These are phyloP conservation scores for Ganoderma lingzhi DNA, from an alignment of 1,284 basidiomycete genomes.

Conservation along the genomic window DNA sequence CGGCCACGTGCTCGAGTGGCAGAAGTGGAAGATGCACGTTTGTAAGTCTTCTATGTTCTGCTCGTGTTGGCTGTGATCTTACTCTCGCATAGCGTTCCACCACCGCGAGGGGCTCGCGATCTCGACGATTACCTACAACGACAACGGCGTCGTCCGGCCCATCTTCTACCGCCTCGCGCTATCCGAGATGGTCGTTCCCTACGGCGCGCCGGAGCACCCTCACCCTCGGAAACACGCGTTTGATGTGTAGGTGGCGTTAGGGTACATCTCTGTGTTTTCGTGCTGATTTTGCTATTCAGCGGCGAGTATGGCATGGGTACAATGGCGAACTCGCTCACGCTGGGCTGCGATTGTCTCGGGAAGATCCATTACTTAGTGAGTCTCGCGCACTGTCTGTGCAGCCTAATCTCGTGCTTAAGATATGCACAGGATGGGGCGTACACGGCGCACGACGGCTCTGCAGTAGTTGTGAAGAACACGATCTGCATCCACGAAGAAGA, in stretches of 20 bases:
- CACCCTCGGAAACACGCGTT: conserved; percentile 88
- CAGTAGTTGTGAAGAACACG: conserved; percentile 80
- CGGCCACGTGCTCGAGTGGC: conserved; percentile 88
- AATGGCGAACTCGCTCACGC: conserved; percentile 84
- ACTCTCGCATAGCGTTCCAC: conserved; percentile 60
- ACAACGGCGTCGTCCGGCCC: conserved; percentile 79
- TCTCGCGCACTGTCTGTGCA: too few relatives aligned
- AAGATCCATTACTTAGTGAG: conserved; percentile 83
- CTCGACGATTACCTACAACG: conserved; percentile 88
- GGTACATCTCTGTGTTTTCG: too few relatives aligned
- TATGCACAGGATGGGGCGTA: conserved; percentile 81
- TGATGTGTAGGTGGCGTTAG: conserved; percentile 78
- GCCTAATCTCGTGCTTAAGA: too few relatives aligned
- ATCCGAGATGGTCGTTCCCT: conserved; percentile 86
- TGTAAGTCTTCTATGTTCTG: conserved; percentile 48
- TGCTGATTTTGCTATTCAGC: too few relatives aligned
- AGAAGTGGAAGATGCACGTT: conserved; percentile 95
- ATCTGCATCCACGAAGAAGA: conserved; percentile 96
- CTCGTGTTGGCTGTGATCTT: background rate
- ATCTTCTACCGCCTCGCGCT: conserved; percentile 84
- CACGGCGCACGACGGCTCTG: conserved; percentile 73
- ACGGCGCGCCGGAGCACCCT: conserved; percentile 77
- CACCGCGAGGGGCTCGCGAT: conserved; percentile 86
- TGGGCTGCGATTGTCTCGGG: conserved; percentile 89
- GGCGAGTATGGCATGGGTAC: conserved; percentile 91